Evolutionary conservation across 352 stramenopile genomes (phyloP).

Genomic region (Phytophthora cryptogea): DNA sequence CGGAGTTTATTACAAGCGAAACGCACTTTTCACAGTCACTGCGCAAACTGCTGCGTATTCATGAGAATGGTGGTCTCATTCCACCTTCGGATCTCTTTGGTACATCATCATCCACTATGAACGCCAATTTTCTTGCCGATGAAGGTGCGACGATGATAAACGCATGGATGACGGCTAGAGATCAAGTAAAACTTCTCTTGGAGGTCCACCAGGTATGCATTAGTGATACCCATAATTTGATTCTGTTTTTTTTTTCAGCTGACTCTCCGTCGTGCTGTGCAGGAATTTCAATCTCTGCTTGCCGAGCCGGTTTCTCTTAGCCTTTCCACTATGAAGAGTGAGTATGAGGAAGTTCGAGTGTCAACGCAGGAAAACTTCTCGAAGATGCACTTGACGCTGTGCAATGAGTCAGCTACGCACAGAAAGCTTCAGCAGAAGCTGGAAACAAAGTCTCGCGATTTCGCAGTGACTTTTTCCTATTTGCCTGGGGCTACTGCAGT

Average conservation of each 20-base stretch:
- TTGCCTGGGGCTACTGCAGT: constrained; percentile 31
- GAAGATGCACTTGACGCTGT: constrained; percentile 52
- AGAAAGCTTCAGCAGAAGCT: constrained; percentile 69
- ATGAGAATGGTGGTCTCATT: constrained; percentile 41
- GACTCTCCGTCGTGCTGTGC: constrained; percentile 2
- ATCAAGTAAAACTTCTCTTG: constrained; percentile 62
- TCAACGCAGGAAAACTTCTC: constrained; percentile 72
- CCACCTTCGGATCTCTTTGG: constrained; percentile 49
- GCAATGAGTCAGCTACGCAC: constrained; percentile 45
- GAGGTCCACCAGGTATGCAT: constrained; percentile 62
- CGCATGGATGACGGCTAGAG: constrained; percentile 61
- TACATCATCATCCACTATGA: constrained; percentile 27
- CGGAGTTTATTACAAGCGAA: constrained; percentile 64
- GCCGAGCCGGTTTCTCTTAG: constrained; percentile 73
- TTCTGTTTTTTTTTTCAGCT: not conserved
- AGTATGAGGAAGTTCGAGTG: constrained; percentile 66
- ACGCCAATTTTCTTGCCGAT: constrained; percentile 36
- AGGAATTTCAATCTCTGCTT: constrained; percentile 82
- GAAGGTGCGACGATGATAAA: constrained; percentile 61
- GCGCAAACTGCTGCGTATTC: constrained; percentile 56
- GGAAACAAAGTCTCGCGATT: constrained; percentile 55
- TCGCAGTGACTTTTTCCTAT: constrained; percentile 32
- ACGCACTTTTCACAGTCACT: constrained; percentile 56
- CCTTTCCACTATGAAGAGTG: constrained; percentile 76
- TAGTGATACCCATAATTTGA: not conserved